Evolutionary conservation across 306 rosid genomes (phyloP), one percentile per base, ranked within the genome.

Genomic region (Vicia faba): DNA sequence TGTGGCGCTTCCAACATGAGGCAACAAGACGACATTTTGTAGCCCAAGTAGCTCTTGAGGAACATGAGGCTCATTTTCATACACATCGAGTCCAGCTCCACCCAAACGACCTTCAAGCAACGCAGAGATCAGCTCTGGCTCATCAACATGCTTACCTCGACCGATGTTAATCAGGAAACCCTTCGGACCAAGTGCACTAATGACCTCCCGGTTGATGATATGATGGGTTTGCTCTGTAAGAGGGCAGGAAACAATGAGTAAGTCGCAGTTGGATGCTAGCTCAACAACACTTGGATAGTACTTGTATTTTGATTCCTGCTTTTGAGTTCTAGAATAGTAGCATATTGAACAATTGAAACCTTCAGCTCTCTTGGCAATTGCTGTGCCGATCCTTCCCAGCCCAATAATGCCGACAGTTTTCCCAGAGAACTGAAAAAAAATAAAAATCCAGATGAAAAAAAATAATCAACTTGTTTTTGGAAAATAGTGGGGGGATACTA

Each of bases 11-110:
- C 96, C 98, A 8, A 86, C 71, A 58, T 89, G 98, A 49, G 95
- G 93, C 72, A 79, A n/a, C 56, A 92, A 79, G 48, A 89, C 93
- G 1, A 87, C 91, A 69, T 92, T 92, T 71, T 87, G 89, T 3
- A 92, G 85, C 29, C 80, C 86, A 65, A 87, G 83, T 33, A 92
- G 64, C 71, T 81, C 83, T 75, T 83, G 73, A 0, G 98, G 96
- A 4, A 92, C 98, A 35, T 74, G 60, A 28, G 96, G 98, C 78
- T 92, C 96, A 0, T 89, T 65, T 68, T 89, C 87, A 67, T 77
- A 92, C 54, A 89, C 96, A 73, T 92, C 98, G 0, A 92, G 75
- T 11, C 93, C 98, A 11, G 96, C 98, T 2, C 96, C 96, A 6
- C 88, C 98, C 39, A 92, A 29, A 28, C 93, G 86, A 48, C 98